phyloP scores from a whole-genome alignment of 1,284 basidiomycete genomes.

The Coriolopsis trogii region DNA sequence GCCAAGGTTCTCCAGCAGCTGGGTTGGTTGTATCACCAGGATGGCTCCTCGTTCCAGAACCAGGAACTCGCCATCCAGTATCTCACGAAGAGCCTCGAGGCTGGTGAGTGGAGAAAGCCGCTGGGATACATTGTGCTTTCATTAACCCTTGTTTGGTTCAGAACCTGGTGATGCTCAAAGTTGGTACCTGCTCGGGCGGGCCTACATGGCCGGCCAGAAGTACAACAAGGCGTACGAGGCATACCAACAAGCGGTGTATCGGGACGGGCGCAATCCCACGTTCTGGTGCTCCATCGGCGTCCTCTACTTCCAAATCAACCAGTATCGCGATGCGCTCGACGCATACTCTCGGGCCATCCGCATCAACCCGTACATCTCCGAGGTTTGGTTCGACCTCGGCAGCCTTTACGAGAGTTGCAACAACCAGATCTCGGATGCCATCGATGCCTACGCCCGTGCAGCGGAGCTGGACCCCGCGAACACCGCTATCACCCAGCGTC shows the following conservation, averaged over 20 bases:
- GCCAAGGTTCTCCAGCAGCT: slow-evolving; percentile 98
- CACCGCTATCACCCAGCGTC: slow-evolving; percentile 74
- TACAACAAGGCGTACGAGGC: slow-evolving; percentile 99
- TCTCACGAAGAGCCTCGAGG: slow-evolving; percentile 92
- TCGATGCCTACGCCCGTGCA: slow-evolving; percentile 95
- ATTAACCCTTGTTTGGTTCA: slow-evolving; percentile 29
- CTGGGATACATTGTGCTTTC: neutral
- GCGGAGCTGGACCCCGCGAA: slow-evolving; percentile 89
- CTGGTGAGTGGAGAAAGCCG: slow-evolving; percentile 56
- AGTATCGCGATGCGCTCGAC: slow-evolving; percentile 97
- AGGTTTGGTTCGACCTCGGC: slow-evolving; percentile 99
- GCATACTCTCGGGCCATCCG: slow-evolving; percentile 98
- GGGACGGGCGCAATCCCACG: slow-evolving; percentile 97
- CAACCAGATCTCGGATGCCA: slow-evolving; percentile 98
- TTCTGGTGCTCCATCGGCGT: slow-evolving; percentile 99
- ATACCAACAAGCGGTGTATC: slow-evolving; percentile 98
- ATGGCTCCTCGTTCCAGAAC: slow-evolving; percentile 92
- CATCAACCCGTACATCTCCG: slow-evolving; percentile 98
- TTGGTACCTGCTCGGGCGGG: slow-evolving; percentile 97
- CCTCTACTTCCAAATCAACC: slow-evolving; percentile 99
- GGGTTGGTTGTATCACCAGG: slow-evolving; percentile 97
- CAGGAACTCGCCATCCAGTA: slow-evolving; percentile 94
- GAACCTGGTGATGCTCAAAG: slow-evolving; percentile 97
- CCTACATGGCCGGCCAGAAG: slow-evolving; percentile 98
- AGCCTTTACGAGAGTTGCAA: slow-evolving; percentile 98